These are phyloP conservation scores for Gracilariopsis chorda DNA, from an alignment of 23 red algal species.

Conservation along the genomic window DNA sequence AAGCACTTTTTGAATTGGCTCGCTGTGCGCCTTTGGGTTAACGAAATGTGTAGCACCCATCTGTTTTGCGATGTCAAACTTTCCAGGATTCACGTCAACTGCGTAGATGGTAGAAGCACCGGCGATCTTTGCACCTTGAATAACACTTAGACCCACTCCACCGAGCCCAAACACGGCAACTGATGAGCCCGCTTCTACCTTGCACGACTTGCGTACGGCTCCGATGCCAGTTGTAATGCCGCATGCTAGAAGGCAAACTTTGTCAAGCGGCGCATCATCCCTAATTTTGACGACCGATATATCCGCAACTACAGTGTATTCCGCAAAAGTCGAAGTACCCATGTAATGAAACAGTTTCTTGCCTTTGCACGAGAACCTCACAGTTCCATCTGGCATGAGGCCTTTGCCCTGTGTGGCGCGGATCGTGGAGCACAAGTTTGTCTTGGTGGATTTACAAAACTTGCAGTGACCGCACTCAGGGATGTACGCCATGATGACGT, in stretches of 20 bases:
- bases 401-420: constrained; percentile 87
- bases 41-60: constrained; percentile 95
- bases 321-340: constrained; percentile 80
- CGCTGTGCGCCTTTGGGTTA: constrained; percentile 67
- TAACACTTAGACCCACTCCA: constrained; percentile 75
- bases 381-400: constrained; percentile 88
- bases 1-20: constrained; percentile 85
- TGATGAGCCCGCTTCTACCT: constrained; percentile 80
- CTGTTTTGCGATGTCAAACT: constrained; percentile 74
- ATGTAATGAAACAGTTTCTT: constrained; percentile 87
- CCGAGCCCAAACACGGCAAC: constrained; percentile 92
- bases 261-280: constrained; percentile 72
- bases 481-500: constrained; percentile 87
- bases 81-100: constrained; percentile 76
- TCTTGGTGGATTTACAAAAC: constrained; percentile 83
- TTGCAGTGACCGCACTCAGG: constrained; percentile 93
- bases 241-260: constrained; percentile 84
- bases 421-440: constrained; percentile 85
- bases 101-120: constrained; percentile 77
- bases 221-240: constrained; percentile 90
- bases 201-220: constrained; percentile 81
- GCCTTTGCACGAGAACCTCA: constrained; percentile 73
- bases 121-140: constrained; percentile 81
- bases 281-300: constrained; percentile 86
- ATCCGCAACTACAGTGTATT: constrained; percentile 92